A percentile compares a stretch with the other conserved stretches of the same genome.
Conservation (phyloP, 2,329 filamentous ascomycete genomes). For the Bipolaris bicolor region DNA sequence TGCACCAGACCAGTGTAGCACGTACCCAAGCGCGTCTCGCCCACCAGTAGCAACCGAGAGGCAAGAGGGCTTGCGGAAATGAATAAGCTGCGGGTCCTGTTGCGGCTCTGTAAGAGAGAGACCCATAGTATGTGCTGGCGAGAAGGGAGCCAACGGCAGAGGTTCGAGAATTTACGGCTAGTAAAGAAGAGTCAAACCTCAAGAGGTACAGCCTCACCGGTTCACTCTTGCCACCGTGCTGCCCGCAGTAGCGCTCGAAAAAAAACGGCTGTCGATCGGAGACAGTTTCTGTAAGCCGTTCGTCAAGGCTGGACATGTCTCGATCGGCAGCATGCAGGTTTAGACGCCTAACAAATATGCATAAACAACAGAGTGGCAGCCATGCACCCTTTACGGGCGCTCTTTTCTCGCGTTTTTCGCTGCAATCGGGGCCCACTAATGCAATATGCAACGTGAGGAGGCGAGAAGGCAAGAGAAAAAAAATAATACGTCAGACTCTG, state of each 20-base stretch:
- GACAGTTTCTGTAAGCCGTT: slow-evolving; percentile 39
- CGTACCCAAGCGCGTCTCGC: slow-evolving; percentile 50
- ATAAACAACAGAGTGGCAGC: slow-evolving; percentile 43
- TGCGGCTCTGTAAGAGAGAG: slow-evolving; percentile 53
- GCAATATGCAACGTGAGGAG: slow-evolving; percentile 41
- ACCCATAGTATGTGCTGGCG: slow-evolving; percentile 83
- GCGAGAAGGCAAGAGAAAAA: slow-evolving; percentile 36
- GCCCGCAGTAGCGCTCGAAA: slow-evolving; percentile 44
- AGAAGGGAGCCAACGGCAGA: slow-evolving; percentile 52
- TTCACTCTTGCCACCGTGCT: slow-evolving; percentile 46
- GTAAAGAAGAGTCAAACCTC: slow-evolving; percentile 40
- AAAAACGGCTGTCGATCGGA: slow-evolving; percentile 44
- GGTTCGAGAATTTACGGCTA: slow-evolving; percentile 50
- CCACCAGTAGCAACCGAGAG: slow-evolving; percentile 62
- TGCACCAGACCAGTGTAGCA: slow-evolving; percentile 49
- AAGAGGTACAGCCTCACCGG: slow-evolving; percentile 50
- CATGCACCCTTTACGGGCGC: slow-evolving; percentile 25
- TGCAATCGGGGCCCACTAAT: slow-evolving; percentile 38
- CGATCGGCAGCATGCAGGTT: slow-evolving; percentile 41
- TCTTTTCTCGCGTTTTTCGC: slow-evolving; percentile 33
- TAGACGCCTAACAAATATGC: slow-evolving; percentile 40
- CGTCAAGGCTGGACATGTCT: slow-evolving; percentile 43
- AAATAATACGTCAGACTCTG: slow-evolving; percentile 42
- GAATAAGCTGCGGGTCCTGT: slow-evolving; percentile 49
- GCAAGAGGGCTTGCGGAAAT: slow-evolving; percentile 47